These are phyloP conservation scores for Zopfia rhizophila DNA, from an alignment of 2,329 filamentous ascomycete genomes.

Conservation along the genomic window DNA sequence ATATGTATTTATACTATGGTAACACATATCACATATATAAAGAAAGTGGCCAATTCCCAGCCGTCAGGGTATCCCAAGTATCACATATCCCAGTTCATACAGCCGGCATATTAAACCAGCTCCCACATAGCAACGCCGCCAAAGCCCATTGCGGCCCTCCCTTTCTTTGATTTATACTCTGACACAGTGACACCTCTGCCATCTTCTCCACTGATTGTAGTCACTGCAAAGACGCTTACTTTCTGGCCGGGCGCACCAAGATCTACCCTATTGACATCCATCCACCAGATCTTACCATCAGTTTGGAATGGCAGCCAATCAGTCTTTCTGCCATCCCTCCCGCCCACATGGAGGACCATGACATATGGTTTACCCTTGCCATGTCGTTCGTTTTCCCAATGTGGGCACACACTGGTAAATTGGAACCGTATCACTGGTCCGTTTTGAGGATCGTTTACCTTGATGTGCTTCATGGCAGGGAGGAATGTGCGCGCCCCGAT, in stretches of 20 bases:
- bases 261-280: conserved; percentile 70
- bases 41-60: not conserved
- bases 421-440: conserved; percentile 74
- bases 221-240: conserved; percentile 72
- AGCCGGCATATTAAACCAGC: conserved; percentile 57
- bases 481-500: conserved; percentile 68
- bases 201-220: conserved; percentile 60
- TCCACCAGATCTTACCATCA: conserved; percentile 84
- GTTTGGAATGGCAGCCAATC: conserved; percentile 75
- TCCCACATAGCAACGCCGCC: conserved; percentile 66
- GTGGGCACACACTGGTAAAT: conserved; percentile 80
- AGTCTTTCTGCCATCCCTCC: conserved; percentile 72
- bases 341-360: conserved; percentile 72
- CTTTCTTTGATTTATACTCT: conserved; percentile 55
- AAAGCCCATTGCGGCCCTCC: conserved; percentile 61
- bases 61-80: not conserved
- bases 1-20: too few relatives aligned
- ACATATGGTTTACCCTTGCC: conserved; percentile 74
- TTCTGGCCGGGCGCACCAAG: conserved; percentile 65
- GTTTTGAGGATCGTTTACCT: conserved; percentile 62
- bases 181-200: conserved; percentile 62
- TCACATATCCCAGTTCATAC: not conserved
- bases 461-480: conserved; percentile 69
- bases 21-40: too few relatives aligned
- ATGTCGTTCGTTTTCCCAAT: conserved; percentile 80